Conservation (phyloP, 2,329 filamentous ascomycete species). For the Talaromyces sp. region DNA sequence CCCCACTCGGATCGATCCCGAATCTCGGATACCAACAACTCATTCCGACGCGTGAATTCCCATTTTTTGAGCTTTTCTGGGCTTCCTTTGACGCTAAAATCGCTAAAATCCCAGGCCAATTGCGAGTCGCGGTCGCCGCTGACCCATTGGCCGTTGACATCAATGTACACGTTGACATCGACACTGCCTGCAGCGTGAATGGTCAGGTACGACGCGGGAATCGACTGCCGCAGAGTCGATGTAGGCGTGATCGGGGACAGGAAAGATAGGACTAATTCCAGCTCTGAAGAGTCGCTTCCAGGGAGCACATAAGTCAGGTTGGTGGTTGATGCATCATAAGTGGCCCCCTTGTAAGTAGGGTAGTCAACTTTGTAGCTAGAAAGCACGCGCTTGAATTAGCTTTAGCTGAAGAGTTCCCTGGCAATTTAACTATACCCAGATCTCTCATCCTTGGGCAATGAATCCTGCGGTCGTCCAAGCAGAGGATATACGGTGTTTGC, state of each 20-base stretch:
- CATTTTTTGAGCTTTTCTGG: constrained; percentile 38
- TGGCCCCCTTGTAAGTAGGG: constrained; percentile 54
- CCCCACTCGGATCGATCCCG: constrained; percentile 79
- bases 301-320: constrained; percentile 61
- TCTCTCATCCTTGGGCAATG: constrained; percentile 34
- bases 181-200: constrained; percentile 63
- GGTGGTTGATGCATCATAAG: constrained; percentile 64
- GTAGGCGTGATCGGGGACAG: constrained; percentile 75
- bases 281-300: constrained; percentile 24
- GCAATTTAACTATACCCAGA: constrained; percentile 28
- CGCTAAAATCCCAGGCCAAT: constrained; percentile 63
- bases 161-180: constrained; percentile 58
- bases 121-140: constrained; percentile 65
- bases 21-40: constrained; percentile 69
- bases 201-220: constrained; percentile 75
- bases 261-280: constrained; percentile 57
- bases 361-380: constrained; percentile 51
- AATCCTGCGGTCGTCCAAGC: constrained; percentile 61
- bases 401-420: not conserved
- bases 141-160: constrained; percentile 73
- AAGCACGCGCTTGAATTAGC: not conserved
- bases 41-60: constrained; percentile 37
- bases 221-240: constrained; percentile 70
- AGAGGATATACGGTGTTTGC: constrained; percentile 58
- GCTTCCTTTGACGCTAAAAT: constrained; percentile 33